A percentile compares a stretch with the other conserved stretches of the same genome.
Conservation (phyloP, 1,284 basidiomycete species). For the Cutaneotrichosporon mucoides region DNA sequence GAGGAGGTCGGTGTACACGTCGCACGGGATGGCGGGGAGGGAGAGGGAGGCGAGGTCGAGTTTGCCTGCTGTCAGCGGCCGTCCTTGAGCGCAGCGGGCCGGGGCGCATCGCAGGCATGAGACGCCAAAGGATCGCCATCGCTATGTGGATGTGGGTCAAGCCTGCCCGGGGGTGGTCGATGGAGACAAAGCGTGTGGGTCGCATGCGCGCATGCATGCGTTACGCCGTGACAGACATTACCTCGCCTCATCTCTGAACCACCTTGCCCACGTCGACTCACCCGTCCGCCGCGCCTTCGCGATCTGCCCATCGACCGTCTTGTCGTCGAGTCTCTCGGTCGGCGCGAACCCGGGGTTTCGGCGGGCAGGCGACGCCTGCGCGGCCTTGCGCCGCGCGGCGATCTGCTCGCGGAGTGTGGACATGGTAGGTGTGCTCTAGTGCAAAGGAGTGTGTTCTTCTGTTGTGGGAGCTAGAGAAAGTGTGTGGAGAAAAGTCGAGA, state of each 20-base stretch:
- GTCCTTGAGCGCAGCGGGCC: background rate
- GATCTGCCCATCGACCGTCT: constrained; percentile 32
- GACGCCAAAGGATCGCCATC: too few species aligned
- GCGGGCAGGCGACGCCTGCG: constrained; percentile 19
- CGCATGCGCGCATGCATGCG: too few species aligned
- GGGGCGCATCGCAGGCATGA: too few species aligned
- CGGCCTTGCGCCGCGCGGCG: constrained; percentile 36
- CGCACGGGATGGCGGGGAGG: constrained; percentile 33
- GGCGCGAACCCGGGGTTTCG: background rate
- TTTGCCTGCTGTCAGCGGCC: constrained; percentile 28
- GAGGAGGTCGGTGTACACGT: constrained; percentile 42
- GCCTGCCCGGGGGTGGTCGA: too few species aligned
- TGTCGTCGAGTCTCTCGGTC: constrained; percentile 26
- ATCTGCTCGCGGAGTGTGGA: constrained; percentile 36
- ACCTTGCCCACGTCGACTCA: constrained; percentile 17
- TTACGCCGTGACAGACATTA: too few species aligned
- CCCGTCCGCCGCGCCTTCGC: constrained; percentile 33
- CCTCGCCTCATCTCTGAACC: too few species aligned
- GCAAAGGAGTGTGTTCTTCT: too few species aligned
- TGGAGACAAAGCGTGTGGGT: too few species aligned
- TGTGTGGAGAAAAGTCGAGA: background rate
- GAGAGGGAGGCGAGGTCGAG: constrained; percentile 39
- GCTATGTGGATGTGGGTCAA: too few species aligned
- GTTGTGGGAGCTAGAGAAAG: background rate
- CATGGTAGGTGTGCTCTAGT: background rate